Conservation (phyloP, 1,139 yeast genomes). For the Tardiomyces digboiensis region DNA sequence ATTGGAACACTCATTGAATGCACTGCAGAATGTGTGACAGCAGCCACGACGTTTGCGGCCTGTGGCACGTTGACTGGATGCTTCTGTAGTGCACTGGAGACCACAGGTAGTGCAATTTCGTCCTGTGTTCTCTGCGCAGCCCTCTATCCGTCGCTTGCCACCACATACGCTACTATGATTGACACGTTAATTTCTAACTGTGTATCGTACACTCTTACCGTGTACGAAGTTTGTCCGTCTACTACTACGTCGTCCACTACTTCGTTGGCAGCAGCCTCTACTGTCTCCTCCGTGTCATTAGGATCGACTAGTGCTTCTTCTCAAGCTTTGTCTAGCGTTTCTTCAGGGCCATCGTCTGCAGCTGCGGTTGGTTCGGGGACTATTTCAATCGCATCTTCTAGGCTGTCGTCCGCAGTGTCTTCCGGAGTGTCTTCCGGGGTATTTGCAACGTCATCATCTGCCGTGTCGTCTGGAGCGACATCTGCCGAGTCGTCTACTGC, state of each 20-base stretch:
- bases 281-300: neutral
- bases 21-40: neutral
- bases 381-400: too few species aligned
- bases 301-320: neutral
- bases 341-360: too few species aligned
- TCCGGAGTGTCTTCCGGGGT: too few species aligned
- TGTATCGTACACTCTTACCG: neutral
- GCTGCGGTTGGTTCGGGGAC: too few species aligned
- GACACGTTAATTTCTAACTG: neutral
- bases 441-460: too few species aligned
- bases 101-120: neutral
- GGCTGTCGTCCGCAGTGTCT: too few species aligned
- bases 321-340: too few species aligned
- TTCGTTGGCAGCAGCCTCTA: neutral
- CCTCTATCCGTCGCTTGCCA: neutral
- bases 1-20: conserved; percentile 6
- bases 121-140: neutral
- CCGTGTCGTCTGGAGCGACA: too few species aligned
- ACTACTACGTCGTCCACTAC: neutral
- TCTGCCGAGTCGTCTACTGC: too few species aligned
- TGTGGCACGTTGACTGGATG: neutral
- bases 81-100: neutral
- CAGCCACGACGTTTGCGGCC: neutral
- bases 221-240: neutral
- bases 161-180: neutral